Conservation (phyloP, 305 asterid genomes). For the Fraxinus latifolia region DNA sequence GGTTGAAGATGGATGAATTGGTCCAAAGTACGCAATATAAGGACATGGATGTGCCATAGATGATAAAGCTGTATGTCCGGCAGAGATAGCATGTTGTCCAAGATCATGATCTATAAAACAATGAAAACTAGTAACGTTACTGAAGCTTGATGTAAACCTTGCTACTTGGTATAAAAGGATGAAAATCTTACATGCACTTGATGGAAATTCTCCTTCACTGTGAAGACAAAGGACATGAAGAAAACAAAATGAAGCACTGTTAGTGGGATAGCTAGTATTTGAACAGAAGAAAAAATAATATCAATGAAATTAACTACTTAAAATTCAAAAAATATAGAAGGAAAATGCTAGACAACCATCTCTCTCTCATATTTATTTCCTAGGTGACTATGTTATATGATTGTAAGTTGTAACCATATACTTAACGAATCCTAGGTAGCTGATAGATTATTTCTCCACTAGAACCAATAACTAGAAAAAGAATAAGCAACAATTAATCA, state of each 20-base stretch:
- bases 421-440: not conserved
- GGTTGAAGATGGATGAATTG: constrained; percentile 64
- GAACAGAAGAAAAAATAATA: not conserved
- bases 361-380: not conserved
- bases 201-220: constrained; percentile 71
- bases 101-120: constrained; percentile 53
- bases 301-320: not conserved
- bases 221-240: constrained; percentile 6
- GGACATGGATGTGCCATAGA: constrained; percentile 75
- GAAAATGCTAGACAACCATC: not conserved
- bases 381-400: not conserved
- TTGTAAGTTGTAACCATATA: not conserved
- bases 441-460: not conserved
- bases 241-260: constrained; percentile 23
- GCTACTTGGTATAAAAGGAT: constrained; percentile 20
- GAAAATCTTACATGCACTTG: constrained; percentile 61
- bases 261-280: constrained; percentile 13
- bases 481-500: not conserved
- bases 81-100: constrained; percentile 55
- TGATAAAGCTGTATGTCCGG: constrained; percentile 55
- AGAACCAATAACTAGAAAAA: not conserved
- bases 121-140: constrained; percentile 27
- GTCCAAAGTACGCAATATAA: constrained; percentile 67
- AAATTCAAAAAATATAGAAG: not conserved
- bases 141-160: constrained; percentile 21